Conservation (phyloP, 768 basidiomycete species). For the Pleurotus ostreatus region DNA sequence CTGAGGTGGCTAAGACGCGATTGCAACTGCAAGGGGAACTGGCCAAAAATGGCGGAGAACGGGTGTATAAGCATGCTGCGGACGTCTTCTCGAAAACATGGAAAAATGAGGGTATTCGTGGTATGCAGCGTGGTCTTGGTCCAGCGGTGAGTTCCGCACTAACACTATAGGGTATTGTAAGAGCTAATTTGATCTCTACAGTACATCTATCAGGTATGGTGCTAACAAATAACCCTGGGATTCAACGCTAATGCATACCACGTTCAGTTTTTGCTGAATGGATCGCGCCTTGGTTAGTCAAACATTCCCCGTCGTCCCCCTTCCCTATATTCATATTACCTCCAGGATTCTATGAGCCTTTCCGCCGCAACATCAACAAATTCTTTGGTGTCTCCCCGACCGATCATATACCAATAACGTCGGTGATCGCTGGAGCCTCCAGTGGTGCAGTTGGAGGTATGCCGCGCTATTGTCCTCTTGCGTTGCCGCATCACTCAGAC, state of each 20-base stretch:
- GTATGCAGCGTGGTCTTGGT: constrained; percentile 88
- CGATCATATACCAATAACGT: constrained; percentile 71
- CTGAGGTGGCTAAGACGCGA: constrained; percentile 90
- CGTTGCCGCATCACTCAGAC: not conserved
- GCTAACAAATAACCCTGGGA: not conserved
- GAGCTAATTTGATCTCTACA: constrained; percentile 22
- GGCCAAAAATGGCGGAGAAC: constrained; percentile 62
- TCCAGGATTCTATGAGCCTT: constrained; percentile 94
- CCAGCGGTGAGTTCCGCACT: constrained; percentile 64
- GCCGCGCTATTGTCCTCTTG: constrained; percentile 1
- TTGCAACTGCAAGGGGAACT: constrained; percentile 96
- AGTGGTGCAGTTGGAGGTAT: constrained; percentile 90
- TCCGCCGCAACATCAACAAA: constrained; percentile 68
- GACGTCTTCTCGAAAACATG: constrained; percentile 88
- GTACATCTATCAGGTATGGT: constrained; percentile 88
- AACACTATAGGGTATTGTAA: not conserved
- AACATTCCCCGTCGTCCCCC: not conserved
- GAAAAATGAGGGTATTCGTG: constrained; percentile 83
- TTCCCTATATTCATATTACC: not conserved
- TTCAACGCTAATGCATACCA: constrained; percentile 9
- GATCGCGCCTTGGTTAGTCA: constrained; percentile 74
- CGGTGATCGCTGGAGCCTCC: constrained; percentile 80
- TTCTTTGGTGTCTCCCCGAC: constrained; percentile 58
- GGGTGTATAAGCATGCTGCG: constrained; percentile 84
- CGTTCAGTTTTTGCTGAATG: constrained; percentile 81